Evolutionary conservation across 106 monocot species (phyloP).

Genomic region (Platanthera guangdongensis): DNA sequence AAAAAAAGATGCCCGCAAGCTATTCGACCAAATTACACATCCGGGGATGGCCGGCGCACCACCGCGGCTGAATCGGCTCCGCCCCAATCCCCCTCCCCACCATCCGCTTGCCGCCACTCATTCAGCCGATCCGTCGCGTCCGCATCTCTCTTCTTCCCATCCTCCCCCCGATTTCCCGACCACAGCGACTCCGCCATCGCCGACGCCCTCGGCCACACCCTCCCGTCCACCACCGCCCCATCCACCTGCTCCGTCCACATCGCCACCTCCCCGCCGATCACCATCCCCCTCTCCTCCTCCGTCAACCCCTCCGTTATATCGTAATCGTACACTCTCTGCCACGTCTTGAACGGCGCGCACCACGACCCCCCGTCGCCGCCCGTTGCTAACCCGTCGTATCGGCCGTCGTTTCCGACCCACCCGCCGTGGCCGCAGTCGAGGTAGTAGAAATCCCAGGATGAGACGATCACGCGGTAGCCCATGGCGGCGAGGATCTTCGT

Average conservation of each 20-base stretch:
- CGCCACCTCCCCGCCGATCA: constrained; percentile 94
- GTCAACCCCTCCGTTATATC: constrained; percentile 67
- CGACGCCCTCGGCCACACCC: constrained; percentile 74
- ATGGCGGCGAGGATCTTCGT: constrained; percentile 57
- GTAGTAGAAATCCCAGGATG: constrained; percentile 82
- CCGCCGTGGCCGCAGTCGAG: constrained; percentile 94
- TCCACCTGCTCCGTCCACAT: constrained; percentile 92
- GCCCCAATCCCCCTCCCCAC: constrained; percentile 56
- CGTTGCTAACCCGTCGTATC: constrained; percentile 39
- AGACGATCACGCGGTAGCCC: constrained; percentile 77
- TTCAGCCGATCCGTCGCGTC: constrained; percentile 72
- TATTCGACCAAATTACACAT: constrained; percentile 75
- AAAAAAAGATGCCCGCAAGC: neutral
- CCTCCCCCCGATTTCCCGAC: constrained; percentile 62
- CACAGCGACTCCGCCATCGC: constrained; percentile 84
- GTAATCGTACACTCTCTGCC: constrained; percentile 90
- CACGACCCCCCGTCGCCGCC: constrained; percentile 70
- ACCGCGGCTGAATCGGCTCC: constrained; percentile 88
- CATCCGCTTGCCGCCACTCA: constrained; percentile 83
- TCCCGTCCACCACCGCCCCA: constrained; percentile 49
- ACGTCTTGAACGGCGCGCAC: constrained; percentile 82
- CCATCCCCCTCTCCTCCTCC: constrained; percentile 50
- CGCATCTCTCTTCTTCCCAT: constrained; percentile 62
- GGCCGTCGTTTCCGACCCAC: constrained; percentile 81
- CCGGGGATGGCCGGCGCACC: constrained; percentile 52